Conservation (phyloP, 257 asterid species). For the Nicotiana benthamiana region DNA sequence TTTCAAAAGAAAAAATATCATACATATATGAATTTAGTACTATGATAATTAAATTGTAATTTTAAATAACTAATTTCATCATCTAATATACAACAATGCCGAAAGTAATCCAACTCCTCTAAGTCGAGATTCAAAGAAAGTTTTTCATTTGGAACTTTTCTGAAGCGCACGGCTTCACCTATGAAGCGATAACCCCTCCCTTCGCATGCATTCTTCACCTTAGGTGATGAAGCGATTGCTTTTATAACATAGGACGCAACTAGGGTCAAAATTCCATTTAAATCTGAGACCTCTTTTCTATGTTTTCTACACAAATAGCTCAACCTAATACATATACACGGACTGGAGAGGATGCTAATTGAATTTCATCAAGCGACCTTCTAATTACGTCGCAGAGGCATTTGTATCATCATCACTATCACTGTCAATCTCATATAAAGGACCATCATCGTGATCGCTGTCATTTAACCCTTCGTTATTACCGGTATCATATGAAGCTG, state of each 20-base stretch:
- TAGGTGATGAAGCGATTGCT: too few species aligned
- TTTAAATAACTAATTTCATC: too few species aligned
- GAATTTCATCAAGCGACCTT: neutral
- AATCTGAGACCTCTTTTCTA: neutral
- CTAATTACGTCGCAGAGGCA: neutral
- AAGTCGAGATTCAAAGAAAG: too few species aligned
- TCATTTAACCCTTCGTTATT: slow-evolving; percentile 22
- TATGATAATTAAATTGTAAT: too few species aligned
- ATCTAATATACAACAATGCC: too few species aligned
- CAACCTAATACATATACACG: neutral
- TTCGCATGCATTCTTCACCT: too few species aligned
- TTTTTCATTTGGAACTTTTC: too few species aligned
- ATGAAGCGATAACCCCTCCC: too few species aligned
- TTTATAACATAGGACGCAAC: neutral
- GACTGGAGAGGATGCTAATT: neutral
- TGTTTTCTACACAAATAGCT: neutral
- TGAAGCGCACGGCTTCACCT: too few species aligned
- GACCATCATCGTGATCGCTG: slow-evolving; percentile 11
- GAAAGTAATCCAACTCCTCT: too few species aligned
- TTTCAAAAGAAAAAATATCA: too few species aligned
- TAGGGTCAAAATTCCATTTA: neutral
- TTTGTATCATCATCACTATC: slow-evolving; percentile 25
- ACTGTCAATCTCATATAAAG: slow-evolving; percentile 8
- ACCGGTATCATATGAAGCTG: slow-evolving; percentile 30
- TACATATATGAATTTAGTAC: too few species aligned